Base-by-base conservation (phyloP, 495 filamentous ascomycete genomes). In the Aspergillus saccharolyticus region DNA sequence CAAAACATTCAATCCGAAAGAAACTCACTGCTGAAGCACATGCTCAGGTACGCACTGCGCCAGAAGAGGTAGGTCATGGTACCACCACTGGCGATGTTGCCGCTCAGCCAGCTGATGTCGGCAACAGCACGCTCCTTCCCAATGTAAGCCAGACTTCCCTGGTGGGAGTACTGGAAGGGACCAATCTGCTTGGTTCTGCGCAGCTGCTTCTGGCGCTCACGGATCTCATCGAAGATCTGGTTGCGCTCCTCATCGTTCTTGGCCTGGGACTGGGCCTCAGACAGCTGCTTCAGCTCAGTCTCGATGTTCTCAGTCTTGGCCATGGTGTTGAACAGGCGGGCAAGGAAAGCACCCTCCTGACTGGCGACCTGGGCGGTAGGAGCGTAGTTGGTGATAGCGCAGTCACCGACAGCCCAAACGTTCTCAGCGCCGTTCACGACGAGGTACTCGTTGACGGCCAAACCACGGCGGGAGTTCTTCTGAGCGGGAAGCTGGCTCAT, bases 161-260 rank as follows among this genome's bases (percentile, higher is more conserved):
- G 91, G 77, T 98, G 94, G 42, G 88, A 89, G 81, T 98, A 98
- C 78, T 96, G 87, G 79, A 98, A 98, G 25, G 94, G 94, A 60
- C 90, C 92, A 66, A 96, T 85, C 73, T 93, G 87, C 83, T 95
- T 96, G 69, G 93, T 85, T 54, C 91, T 82, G 53, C 89, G 84
- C 55, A 97, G 80, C 65, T 93, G 83, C 73, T 87, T 89, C 82
- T 96, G 89, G 62, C 87, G 78, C 54, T 84, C 78, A 69, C 91
- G 89, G 67, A 97, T 95, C 76, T 96, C 79, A 17, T 74, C 78
- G 44, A 87, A 80, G 54, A 82, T 65, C 60, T 73, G 58, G 66
- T 83, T 78, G 59, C 83, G 78, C 16, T 75, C 72, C 25, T 83
- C 80, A 42, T 80, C 77, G 62, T 60, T 71, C 58, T 82, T 85